Base-by-base conservation (phyloP, 139 green algal genomes). In the Limnomonas spitsbergensis region DNA sequence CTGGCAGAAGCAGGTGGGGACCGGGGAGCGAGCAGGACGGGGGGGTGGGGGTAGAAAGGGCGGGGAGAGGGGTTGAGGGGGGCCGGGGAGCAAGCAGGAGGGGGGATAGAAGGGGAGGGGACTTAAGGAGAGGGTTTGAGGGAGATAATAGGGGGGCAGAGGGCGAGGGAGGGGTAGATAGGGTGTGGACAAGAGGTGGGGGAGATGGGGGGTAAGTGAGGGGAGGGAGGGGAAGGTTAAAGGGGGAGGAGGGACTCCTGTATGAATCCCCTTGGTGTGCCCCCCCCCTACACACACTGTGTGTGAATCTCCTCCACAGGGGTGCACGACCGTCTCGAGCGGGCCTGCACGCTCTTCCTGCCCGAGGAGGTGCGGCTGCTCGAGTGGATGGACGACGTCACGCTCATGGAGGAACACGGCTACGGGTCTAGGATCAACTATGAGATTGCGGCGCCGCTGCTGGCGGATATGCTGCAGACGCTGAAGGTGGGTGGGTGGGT, bases 311-410 rank as follows among this genome's bases (percentile, higher is more conserved):
- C 26, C n/a, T 20, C 9, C 61, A 71, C 61, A 71, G 24, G n/a
- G n/a, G 61, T 34, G 27, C n/a, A 31, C 26, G 9, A 34, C n/a
- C n/a, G n/a, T 20, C 9, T 20, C 9, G 26, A 20, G 14, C 47
- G 39, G n/a, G 66, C 56, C n/a, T 80, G 77, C 67, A 35, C 61
- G 4, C 29, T 81, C 39, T 74, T 81, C 36, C 20, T 20, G 3
- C 26, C 37, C 6, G 9, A 20, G 2, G 61, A 70, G 40, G 67
- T 78, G 2, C 2, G 38, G 67, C 20, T 85, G 67, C 34, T 91
- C 47, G 87, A 91, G 79, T 91, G 84, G 84, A 29, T 91, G 38
- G 87, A 91, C 29, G 87, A 91, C 76, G 81, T 89, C 37, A 37
- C 80, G 53, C 75, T 90, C 27, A 61, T 86, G 73, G 83, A 88